A percentile compares a stretch with the other conserved stretches of the same genome.
phyloP scores from a whole-genome alignment of 257 asterid genomes.

The Solanum appendiculatum region DNA sequence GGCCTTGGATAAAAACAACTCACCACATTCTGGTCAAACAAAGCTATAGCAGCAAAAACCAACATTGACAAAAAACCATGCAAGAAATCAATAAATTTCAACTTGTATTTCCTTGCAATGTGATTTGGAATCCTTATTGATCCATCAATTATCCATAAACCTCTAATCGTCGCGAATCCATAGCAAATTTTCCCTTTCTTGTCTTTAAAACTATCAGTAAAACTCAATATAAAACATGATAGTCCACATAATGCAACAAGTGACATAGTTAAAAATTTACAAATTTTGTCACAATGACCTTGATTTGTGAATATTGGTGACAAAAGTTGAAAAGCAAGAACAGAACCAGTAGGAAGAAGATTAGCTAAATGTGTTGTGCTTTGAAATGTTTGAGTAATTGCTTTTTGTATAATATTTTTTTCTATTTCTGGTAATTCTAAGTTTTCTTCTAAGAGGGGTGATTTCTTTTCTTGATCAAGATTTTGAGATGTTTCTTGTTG shows the following conservation, averaged over 20 bases:
- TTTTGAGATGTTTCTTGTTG: conserved; percentile 24
- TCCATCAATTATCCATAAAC: conserved; percentile 82
- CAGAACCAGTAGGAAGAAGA: conserved; percentile 84
- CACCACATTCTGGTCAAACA: conserved; percentile 63
- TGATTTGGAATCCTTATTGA: conserved; percentile 37
- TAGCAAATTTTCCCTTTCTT: conserved; percentile 54
- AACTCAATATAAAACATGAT: conserved; percentile 54
- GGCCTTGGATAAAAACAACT: conserved; percentile 74
- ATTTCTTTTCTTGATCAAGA: conserved; percentile 15
- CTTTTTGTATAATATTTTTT: conserved; percentile 57
- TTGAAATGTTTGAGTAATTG: conserved; percentile 70
- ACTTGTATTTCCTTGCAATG: conserved; percentile 39
- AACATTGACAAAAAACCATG: conserved; percentile 77
- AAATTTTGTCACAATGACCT: conserved; percentile 55
- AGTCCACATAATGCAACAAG: conserved; percentile 57
- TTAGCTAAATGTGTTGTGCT: conserved; percentile 84
- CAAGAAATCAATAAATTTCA: conserved; percentile 58
- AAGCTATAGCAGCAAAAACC: conserved; percentile 61
- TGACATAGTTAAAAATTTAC: conserved; percentile 35
- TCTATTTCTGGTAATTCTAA: conserved; percentile 34
- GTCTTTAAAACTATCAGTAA: conserved; percentile 84
- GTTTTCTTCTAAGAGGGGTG: conserved; percentile 29
- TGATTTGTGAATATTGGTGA: conserved; percentile 70
- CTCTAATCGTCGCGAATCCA: conserved; percentile 64
- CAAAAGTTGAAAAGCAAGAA: conserved; percentile 67